A percentile compares a stretch with the other conserved stretches of the same genome.
phyloP scores from a whole-genome alignment of 495 filamentous ascomycete genomes.

The Trichocladium uniseriatum region DNA sequence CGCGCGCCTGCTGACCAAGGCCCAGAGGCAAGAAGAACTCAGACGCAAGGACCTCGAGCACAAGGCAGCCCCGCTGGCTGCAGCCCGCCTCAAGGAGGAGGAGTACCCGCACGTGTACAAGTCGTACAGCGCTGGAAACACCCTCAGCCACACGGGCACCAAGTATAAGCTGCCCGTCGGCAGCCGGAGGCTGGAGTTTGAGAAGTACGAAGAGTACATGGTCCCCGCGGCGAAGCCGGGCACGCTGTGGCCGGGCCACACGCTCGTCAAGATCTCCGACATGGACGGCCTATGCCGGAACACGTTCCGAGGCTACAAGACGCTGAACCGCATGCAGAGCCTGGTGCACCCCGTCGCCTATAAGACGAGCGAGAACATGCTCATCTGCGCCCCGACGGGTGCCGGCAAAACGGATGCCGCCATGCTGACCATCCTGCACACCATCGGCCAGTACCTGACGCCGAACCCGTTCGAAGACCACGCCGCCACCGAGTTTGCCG shows the following conservation, averaged over 20 bases:
- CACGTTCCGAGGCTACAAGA: slow-evolving; percentile 93
- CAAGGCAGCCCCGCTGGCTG: slow-evolving; percentile 61
- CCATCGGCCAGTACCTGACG: slow-evolving; percentile 70
- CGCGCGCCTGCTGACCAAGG: slow-evolving; percentile 57
- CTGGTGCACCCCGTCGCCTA: slow-evolving; percentile 94
- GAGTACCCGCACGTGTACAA: slow-evolving; percentile 93
- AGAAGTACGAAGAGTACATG: slow-evolving; percentile 77
- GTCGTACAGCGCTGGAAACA: slow-evolving; percentile 70
- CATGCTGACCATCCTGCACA: slow-evolving; percentile 90
- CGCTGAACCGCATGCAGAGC: slow-evolving; percentile 96
- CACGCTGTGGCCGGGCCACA: slow-evolving; percentile 56
- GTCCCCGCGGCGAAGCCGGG: slow-evolving; percentile 81
- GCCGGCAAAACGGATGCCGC: slow-evolving; percentile 98
- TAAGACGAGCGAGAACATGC: slow-evolving; percentile 93
- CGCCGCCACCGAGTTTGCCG: slow-evolving; percentile 62
- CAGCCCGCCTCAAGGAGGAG: slow-evolving; percentile 49
- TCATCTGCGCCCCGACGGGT: slow-evolving; percentile 96
- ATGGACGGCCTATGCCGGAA: slow-evolving; percentile 82
- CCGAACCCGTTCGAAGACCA: slow-evolving; percentile 72
- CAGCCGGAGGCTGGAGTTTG: slow-evolving; percentile 43
- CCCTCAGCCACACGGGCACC: slow-evolving; percentile 60
- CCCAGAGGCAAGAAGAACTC: slow-evolving; percentile 68
- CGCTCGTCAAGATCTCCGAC: slow-evolving; percentile 64
- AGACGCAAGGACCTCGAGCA: slow-evolving; percentile 69
- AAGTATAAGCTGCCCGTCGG: slow-evolving; percentile 68